phyloP scores from a whole-genome alignment of 139 green algal species.

The Edaphochlamys debaryana region DNA sequence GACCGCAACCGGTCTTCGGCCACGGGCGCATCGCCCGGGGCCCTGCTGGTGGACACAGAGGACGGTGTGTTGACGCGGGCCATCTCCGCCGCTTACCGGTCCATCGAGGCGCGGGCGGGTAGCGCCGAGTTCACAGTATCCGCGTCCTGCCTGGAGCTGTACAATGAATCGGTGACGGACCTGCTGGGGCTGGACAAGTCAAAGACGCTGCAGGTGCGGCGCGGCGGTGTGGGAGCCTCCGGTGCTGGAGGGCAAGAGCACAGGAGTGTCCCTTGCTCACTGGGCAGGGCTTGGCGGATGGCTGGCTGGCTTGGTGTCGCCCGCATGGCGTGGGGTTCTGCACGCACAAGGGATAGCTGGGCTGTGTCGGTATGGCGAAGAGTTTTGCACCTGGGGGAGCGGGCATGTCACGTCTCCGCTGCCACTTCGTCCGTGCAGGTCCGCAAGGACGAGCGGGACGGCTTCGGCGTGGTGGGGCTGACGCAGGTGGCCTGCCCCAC shows the following conservation, averaged over 20 bases:
- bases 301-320: neutral
- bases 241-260: neutral
- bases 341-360: too few species aligned
- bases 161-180: slow-evolving; percentile 80
- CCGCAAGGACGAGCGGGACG: slow-evolving; percentile 61
- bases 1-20: too few species aligned
- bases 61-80: slow-evolving; percentile 72
- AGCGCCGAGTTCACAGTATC: slow-evolving; percentile 37
- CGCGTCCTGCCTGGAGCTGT: slow-evolving; percentile 65
- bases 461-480: slow-evolving; percentile 78
- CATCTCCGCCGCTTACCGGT: slow-evolving; percentile 36
- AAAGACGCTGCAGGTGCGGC: slow-evolving; percentile 55
- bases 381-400: too few species aligned
- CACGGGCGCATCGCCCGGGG: neutral
- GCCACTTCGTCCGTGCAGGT: slow-evolving; percentile 56
- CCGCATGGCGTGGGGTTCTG: too few species aligned
- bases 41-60: slow-evolving; percentile 30
- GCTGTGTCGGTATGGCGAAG: too few species aligned
- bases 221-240: too few species aligned
- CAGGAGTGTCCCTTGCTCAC: too few species aligned
- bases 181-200: slow-evolving; percentile 57
- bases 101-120: slow-evolving; percentile 31
- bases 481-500: slow-evolving; percentile 45
- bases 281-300: too few species aligned
- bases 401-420: too few species aligned